Base-by-base conservation (phyloP, 1,284 basidiomycete species). In the Stereum hirsutum region DNA sequence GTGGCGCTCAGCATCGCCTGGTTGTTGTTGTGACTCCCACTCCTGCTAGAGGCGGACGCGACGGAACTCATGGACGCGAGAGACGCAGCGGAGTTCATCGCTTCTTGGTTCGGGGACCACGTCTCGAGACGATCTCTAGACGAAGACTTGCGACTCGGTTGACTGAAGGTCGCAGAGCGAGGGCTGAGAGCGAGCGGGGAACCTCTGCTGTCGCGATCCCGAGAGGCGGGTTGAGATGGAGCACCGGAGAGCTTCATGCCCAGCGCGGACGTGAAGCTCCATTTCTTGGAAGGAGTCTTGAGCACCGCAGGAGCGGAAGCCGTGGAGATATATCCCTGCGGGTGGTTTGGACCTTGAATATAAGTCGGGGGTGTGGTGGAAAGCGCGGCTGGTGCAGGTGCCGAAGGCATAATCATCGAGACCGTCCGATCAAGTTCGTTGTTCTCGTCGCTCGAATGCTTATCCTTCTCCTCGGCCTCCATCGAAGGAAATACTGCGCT, bases 231-330 rank as follows among this genome's bases (percentile, higher is more conserved):
- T n/a, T 69, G 67, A n/a, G 79, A 78, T 34, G 82, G 74, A 21
- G 79, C 79, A 47, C 72, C 72, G 17, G 79, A 73, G 39, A 89
- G 64, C 58, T 81, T 89, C 53, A 91, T 75, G 53, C 86, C 92
- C n/a, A 96, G 68, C 5, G 89, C 89, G 46, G 78, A 87, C 5
- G 89, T 89, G 63, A 97, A 90, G 55, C 91, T 95, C 93, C 93
- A 97, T 64, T 96, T 97, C 70, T 94, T 95, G 32, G 81, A 89
- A 37, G 86, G 84, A 1, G 85, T 84, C 63, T 83, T 84, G 42
- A 71, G 49, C 36, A 59, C 53, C 3, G 59, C 58, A 19, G 72
- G 63, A 17, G 57, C 52, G 44, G 68, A 63, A 42, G 72, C 67
- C 10, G 70, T 61, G 27, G 66, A 46, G 23, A 52, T 23, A 37